A percentile compares a stretch with the other conserved stretches of the same genome.
These are phyloP conservation scores for Aspergillus costaricaensis DNA, from an alignment of 2,329 filamentous ascomycete species.

Conservation along the genomic window DNA sequence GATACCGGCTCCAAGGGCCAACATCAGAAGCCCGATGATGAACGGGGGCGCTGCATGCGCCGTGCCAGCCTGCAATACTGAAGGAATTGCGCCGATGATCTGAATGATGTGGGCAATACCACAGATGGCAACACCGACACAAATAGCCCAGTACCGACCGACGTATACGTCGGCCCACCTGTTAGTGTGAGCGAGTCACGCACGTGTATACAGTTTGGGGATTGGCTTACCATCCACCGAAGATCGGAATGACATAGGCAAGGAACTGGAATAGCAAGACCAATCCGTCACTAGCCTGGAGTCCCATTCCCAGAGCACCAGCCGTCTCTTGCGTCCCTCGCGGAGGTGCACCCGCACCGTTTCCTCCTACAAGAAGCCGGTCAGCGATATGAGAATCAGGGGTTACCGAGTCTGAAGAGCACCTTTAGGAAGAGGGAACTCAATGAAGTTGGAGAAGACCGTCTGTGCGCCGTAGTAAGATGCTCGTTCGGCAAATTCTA, in stretches of 20 bases:
- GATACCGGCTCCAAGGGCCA: conserved; percentile 43
- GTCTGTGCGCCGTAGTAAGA: conserved; percentile 62
- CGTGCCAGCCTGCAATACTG: conserved; percentile 39
- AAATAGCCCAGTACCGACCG: conserved; percentile 38
- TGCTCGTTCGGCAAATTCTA: conserved; percentile 63
- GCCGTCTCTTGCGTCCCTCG: conserved; percentile 48
- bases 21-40: conserved; percentile 41
- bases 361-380: conserved; percentile 31
- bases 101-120: conserved; percentile 39
- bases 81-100: conserved; percentile 42
- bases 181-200: not conserved
- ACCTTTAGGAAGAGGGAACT: conserved; percentile 58
- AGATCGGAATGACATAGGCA: conserved; percentile 59
- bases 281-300: conserved; percentile 56
- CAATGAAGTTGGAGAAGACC: conserved; percentile 63
- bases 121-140: conserved; percentile 42
- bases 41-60: conserved; percentile 40
- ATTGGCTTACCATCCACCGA: conserved; percentile 32
- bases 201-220: not conserved
- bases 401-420: conserved; percentile 39
- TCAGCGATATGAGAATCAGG: not conserved
- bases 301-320: conserved; percentile 63
- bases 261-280: conserved; percentile 53
- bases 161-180: conserved; percentile 30
- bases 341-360: conserved; percentile 41